phyloP scores from a whole-genome alignment of 257 asterid species.

The Nicotiana tomentosiformis region DNA sequence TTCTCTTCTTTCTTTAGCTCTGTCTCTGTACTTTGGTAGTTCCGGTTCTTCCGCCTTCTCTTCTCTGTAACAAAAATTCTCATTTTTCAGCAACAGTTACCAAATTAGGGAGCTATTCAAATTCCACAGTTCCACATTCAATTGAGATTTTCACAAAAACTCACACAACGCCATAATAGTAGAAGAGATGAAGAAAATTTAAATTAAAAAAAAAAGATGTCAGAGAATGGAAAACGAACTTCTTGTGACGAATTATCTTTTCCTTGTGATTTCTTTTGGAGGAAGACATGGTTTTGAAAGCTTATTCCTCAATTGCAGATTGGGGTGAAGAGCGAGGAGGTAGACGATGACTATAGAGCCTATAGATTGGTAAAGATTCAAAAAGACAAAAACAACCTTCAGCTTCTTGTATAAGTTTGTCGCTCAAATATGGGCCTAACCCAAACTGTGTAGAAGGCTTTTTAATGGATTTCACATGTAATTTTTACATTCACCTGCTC shows the following conservation, averaged over 20 bases:
- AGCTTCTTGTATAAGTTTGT: background rate
- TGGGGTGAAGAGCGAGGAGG: background rate
- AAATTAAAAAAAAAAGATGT: too few species aligned
- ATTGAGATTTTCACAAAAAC: background rate
- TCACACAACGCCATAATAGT: background rate
- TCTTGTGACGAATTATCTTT: constrained; percentile 5
- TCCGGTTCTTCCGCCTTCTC: constrained; percentile 88
- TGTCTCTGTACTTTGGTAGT: constrained; percentile 76
- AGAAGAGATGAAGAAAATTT: background rate
- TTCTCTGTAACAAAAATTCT: constrained; percentile 40
- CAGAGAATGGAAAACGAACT: background rate
- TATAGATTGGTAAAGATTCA: background rate
- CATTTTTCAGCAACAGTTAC: background rate
- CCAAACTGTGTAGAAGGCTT: too few species aligned
- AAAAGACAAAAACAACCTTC: background rate
- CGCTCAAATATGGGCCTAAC: too few species aligned
- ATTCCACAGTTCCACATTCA: background rate
- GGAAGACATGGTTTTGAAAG: constrained; percentile 2
- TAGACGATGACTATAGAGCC: background rate
- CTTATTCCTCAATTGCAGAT: background rate
- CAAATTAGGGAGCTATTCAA: background rate
- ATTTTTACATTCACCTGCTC: too few species aligned
- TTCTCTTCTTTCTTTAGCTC: constrained; percentile 96
- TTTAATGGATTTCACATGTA: too few species aligned
- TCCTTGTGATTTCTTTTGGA: constrained; percentile 9